A percentile compares a stretch with the other conserved stretches of the same genome.
These are phyloP conservation scores for Aspergillus pseudoterreus DNA, from an alignment of 2,329 filamentous ascomycete genomes.

Conservation along the genomic window DNA sequence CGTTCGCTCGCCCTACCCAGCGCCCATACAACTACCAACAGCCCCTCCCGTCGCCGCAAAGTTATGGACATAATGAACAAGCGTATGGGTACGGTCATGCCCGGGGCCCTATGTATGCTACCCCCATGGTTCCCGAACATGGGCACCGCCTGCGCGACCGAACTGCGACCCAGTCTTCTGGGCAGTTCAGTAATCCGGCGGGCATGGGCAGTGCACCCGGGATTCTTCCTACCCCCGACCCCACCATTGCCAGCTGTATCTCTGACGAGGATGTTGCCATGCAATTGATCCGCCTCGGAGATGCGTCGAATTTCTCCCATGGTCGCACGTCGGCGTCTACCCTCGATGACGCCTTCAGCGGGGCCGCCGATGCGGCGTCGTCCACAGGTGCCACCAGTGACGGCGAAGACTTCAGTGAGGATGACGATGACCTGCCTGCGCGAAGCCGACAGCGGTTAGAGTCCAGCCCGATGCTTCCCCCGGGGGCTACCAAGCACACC, in stretches of 20 bases:
- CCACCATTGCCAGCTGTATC: constrained; percentile 94
- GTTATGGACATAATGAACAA: constrained; percentile 56
- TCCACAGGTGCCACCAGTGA: constrained; percentile 83
- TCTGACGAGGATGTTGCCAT: constrained; percentile 97
- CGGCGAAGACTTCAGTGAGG: constrained; percentile 61
- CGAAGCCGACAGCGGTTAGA: constrained; percentile 42
- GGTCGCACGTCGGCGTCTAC: constrained; percentile 91
- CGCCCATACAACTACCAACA: constrained; percentile 76
- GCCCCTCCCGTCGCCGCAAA: constrained; percentile 79
- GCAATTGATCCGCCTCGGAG: constrained; percentile 92
- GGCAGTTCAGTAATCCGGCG: constrained; percentile 39
- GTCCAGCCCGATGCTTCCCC: constrained; percentile 43
- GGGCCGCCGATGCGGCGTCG: constrained; percentile 77
- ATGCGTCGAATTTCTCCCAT: constrained; percentile 89
- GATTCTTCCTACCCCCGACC: constrained; percentile 86
- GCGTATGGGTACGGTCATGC: constrained; percentile 32
- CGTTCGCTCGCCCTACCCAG: constrained; percentile 71
- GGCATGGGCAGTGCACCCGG: constrained; percentile 45
- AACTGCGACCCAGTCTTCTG: constrained; percentile 50
- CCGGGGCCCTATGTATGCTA: constrained; percentile 54
- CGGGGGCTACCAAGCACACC: constrained; percentile 43
- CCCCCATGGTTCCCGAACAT: constrained; percentile 54
- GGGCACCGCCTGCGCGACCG: constrained; percentile 65
- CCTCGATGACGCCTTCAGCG: constrained; percentile 88
- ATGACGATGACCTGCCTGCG: constrained; percentile 53